These are phyloP conservation scores for Epithemia pelagica DNA, from an alignment of 108 stramenopile genomes.

Conservation along the genomic window DNA sequence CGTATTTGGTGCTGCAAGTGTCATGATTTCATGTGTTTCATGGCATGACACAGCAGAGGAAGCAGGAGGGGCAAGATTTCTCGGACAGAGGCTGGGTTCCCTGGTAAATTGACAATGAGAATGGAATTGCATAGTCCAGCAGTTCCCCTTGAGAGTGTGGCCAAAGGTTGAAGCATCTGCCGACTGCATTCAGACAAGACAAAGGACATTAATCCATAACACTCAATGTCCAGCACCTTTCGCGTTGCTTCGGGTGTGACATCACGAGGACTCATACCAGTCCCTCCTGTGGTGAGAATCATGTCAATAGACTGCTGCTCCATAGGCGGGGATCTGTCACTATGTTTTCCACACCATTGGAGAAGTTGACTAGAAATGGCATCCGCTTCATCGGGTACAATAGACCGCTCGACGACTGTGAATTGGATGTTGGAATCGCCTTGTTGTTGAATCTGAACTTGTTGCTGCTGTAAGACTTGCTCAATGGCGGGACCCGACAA, in stretches of 20 bases:
- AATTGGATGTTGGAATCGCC: background rate
- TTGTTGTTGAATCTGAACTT: background rate
- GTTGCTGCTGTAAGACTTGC: conserved; percentile 15
- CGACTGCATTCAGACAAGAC: conserved; percentile 49
- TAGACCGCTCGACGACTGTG: conserved; percentile 17
- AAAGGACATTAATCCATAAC: conserved; percentile 69
- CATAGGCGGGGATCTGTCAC: background rate
- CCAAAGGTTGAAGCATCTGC: conserved; percentile 31
- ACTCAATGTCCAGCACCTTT: conserved; percentile 49
- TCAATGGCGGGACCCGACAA: conserved; percentile 78
- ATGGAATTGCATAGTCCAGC: conserved; percentile 51
- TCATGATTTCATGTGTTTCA: conserved; percentile 20
- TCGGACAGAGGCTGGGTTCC: conserved; percentile 60
- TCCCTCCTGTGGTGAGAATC: conserved; percentile 88
- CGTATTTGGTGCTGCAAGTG: no score
- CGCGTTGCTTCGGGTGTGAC: conserved; percentile 89
- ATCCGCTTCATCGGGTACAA: conserved; percentile 77
- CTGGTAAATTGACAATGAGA: conserved; percentile 71
- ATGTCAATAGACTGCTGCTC: conserved; percentile 33
- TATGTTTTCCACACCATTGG: conserved; percentile 30
- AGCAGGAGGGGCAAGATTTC: conserved; percentile 65
- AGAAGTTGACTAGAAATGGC: conserved; percentile 42
- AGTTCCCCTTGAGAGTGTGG: conserved; percentile 70
- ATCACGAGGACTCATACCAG: conserved; percentile 81
- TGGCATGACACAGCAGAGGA: conserved; percentile 64